Conservation (phyloP, 768 basidiomycete genomes). For the Hirschioporus abietinus region DNA sequence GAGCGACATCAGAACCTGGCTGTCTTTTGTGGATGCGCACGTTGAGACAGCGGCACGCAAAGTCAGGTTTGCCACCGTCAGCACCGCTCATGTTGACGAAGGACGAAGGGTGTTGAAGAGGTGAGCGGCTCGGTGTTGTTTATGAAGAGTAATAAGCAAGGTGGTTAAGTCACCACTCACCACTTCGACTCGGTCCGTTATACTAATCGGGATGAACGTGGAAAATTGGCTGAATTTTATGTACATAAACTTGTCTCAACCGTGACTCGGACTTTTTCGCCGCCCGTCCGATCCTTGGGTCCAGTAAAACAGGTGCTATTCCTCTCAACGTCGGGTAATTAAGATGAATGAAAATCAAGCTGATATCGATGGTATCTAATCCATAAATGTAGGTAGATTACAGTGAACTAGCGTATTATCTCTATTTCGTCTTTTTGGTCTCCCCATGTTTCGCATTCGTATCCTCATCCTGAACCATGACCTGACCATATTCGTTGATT, state of each 20-base stretch:
- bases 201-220: background rate
- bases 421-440: conserved; percentile 31
- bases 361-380: conserved; percentile 1
- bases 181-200: background rate
- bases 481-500: conserved; percentile 95
- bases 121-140: background rate
- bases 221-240: conserved; percentile 1
- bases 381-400: background rate
- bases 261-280: background rate
- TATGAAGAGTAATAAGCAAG: conserved; percentile 2
- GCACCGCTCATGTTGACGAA: conserved; percentile 10
- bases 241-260: background rate
- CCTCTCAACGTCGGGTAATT: no score
- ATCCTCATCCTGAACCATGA: conserved; percentile 43
- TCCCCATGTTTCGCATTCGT: conserved; percentile 20
- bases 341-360: background rate
- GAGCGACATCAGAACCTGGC: conserved; percentile 15
- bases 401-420: conserved; percentile 27
- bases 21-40: conserved; percentile 44
- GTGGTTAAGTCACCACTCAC: background rate
- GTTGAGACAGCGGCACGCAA: conserved; percentile 71
- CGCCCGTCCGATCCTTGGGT: background rate
- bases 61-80: conserved; percentile 21
- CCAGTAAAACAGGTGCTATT: background rate
- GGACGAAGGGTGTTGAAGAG: background rate